These are phyloP conservation scores for Nakazawaea pomicola DNA, from an alignment of 805 yeast genomes.

Conservation along the genomic window DNA sequence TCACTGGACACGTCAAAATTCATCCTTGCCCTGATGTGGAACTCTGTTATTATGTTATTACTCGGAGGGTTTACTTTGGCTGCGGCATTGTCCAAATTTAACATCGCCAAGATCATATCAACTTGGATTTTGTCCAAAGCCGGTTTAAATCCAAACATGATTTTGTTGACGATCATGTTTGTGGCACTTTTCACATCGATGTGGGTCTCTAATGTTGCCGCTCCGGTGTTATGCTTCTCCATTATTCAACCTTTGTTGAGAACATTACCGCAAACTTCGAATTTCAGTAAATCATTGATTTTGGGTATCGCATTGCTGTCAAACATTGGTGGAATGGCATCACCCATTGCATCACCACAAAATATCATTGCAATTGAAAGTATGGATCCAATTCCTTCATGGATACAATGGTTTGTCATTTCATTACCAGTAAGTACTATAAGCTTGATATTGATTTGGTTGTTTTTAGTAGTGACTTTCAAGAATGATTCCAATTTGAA, in stretches of 20 bases:
- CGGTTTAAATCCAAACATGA: conserved; percentile 78
- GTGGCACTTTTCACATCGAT: conserved; percentile 84
- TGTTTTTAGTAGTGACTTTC: conserved; percentile 62
- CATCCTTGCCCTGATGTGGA: conserved; percentile 89
- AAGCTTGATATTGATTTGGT: conserved; percentile 67
- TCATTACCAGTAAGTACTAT: conserved; percentile 74
- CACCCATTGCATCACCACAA: conserved; percentile 97
- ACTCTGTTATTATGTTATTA: conserved; percentile 83
- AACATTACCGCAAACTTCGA: conserved; percentile 72
- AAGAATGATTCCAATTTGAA: conserved; percentile 43
- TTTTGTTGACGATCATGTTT: conserved; percentile 75
- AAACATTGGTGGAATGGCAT: conserved; percentile 93
- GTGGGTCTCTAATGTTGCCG: conserved; percentile 97
- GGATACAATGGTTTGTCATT: conserved; percentile 93
- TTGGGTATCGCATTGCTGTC: conserved; percentile 92
- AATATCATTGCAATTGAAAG: conserved; percentile 85
- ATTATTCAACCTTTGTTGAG: conserved; percentile 86
- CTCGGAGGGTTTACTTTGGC: conserved; percentile 95
- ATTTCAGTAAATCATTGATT: conserved; percentile 77
- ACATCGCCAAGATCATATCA: conserved; percentile 81
- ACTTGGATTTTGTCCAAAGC: conserved; percentile 77
- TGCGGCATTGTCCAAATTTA: conserved; percentile 88
- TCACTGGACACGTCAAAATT: conserved; percentile 72
- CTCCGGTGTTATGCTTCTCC: conserved; percentile 90
- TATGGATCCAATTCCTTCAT: conserved; percentile 78